Conservation (phyloP, 1,139 yeast species). For the Dujonia santamariae region DNA sequence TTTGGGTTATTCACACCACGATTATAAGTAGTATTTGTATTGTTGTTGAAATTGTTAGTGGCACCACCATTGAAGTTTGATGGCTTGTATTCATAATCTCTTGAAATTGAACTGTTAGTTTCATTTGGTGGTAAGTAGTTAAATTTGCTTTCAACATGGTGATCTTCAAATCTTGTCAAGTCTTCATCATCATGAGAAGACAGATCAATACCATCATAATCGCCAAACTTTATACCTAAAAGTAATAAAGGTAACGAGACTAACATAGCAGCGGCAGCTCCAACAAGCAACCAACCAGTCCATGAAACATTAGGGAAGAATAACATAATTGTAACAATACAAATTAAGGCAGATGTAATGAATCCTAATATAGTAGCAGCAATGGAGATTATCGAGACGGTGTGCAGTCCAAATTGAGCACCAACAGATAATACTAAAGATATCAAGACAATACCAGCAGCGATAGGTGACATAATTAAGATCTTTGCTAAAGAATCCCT, state of each 20-base stretch:
- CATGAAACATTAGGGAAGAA: conserved; percentile 64
- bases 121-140: conserved; percentile 7
- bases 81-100: conserved; percentile 8
- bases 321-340: conserved; percentile 52
- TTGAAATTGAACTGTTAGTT: conserved; percentile 18
- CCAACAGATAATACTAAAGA: conserved; percentile 36
- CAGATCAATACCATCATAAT: conserved; percentile 25
- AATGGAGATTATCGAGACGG: conserved; percentile 22
- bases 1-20: conserved; percentile 1
- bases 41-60: neutral
- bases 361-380: conserved; percentile 43
- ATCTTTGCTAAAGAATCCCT: conserved; percentile 67
- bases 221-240: conserved; percentile 19
- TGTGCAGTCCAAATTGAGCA: conserved; percentile 29
- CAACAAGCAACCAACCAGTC: conserved; percentile 69
- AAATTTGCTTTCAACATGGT: conserved; percentile 5
- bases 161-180: conserved; percentile 13
- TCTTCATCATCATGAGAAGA: conserved; percentile 7
- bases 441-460: conserved; percentile 68
- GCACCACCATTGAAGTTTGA: conserved; percentile 7
- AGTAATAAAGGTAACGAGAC: conserved; percentile 26
- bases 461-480: conserved; percentile 76
- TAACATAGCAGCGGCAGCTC: conserved; percentile 57
- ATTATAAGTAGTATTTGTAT: neutral
- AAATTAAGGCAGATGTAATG: conserved; percentile 47